Evolutionary conservation across 768 basidiomycete genomes (phyloP).

Genomic region (Suillus discolor): DNA sequence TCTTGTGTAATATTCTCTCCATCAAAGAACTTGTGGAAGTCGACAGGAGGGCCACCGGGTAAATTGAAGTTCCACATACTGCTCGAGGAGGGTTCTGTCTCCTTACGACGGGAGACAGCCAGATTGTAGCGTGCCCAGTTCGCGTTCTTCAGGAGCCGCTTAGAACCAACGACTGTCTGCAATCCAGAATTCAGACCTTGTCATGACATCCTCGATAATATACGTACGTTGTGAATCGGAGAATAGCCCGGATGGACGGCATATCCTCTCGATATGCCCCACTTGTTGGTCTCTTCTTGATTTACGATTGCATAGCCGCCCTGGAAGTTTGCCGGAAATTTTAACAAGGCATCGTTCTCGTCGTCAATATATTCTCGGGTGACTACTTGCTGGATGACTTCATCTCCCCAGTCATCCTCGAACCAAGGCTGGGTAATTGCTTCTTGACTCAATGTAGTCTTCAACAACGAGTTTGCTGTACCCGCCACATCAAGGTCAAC

Average conservation of each 20-base stretch:
- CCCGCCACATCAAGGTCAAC: constrained; percentile 70
- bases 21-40: constrained; percentile 66
- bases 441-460: constrained; percentile 52
- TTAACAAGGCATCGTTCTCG: constrained; percentile 54
- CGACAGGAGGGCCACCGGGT: constrained; percentile 54
- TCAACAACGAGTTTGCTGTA: constrained; percentile 55
- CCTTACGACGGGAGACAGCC: constrained; percentile 59
- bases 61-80: constrained; percentile 66
- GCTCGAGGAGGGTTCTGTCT: constrained; percentile 59
- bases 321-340: constrained; percentile 56
- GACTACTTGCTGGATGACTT: constrained; percentile 57
- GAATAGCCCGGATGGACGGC: constrained; percentile 62
- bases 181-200: constrained; percentile 2
- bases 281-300: constrained; percentile 50
- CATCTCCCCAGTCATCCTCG: constrained; percentile 57
- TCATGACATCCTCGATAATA: neutral
- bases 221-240: constrained; percentile 50
- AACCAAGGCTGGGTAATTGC: constrained; percentile 55
- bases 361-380: constrained; percentile 47
- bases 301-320: constrained; percentile 62
- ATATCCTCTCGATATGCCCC: constrained; percentile 62
- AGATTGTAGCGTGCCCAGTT: constrained; percentile 70
- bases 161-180: constrained; percentile 60
- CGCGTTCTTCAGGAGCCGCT: constrained; percentile 60
- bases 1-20: constrained; percentile 64